A percentile compares a stretch with the other conserved stretches of the same genome.
phyloP scores from a whole-genome alignment of 148 eudicot genomes.

The Beta vulgaris region DNA sequence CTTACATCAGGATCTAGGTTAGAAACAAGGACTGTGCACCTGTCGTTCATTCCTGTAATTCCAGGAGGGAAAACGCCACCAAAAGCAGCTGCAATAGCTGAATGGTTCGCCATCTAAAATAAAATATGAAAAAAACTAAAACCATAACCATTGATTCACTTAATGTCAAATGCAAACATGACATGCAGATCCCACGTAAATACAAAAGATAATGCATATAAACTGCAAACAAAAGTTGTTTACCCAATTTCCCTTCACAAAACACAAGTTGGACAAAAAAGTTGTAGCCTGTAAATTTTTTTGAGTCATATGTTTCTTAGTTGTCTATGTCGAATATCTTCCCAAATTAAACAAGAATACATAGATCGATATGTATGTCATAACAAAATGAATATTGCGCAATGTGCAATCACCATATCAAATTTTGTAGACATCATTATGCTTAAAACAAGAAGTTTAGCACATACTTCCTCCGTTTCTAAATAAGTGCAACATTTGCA shows the following conservation, averaged over 20 bases:
- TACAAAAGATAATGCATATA: not conserved
- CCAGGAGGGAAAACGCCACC: constrained; percentile 92
- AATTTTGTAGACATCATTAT: not conserved
- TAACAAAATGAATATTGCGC: not conserved
- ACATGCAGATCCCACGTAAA: not conserved
- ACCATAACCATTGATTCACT: not conserved
- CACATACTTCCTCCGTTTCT: too few relatives aligned
- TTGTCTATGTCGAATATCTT: not conserved
- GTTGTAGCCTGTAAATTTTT: too few relatives aligned
- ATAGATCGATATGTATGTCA: not conserved
- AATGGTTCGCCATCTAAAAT: constrained; percentile 70
- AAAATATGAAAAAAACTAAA: too few relatives aligned
- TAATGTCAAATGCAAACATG: not conserved
- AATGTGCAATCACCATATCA: too few relatives aligned
- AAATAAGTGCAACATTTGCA: too few relatives aligned
- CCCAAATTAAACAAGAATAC: not conserved
- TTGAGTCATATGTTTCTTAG: not conserved
- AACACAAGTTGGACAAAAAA: not conserved
- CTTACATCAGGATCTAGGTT: constrained; percentile 81
- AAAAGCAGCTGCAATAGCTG: constrained; percentile 80
- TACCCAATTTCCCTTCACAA: not conserved
- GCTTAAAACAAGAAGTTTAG: not conserved
- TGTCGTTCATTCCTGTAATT: constrained; percentile 79
- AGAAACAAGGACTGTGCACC: constrained; percentile 88
- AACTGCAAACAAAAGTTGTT: not conserved